These are phyloP conservation scores for Paramecium pentaurelia DNA, from an alignment of 73 alveolate genomes.

Conservation along the genomic window DNA sequence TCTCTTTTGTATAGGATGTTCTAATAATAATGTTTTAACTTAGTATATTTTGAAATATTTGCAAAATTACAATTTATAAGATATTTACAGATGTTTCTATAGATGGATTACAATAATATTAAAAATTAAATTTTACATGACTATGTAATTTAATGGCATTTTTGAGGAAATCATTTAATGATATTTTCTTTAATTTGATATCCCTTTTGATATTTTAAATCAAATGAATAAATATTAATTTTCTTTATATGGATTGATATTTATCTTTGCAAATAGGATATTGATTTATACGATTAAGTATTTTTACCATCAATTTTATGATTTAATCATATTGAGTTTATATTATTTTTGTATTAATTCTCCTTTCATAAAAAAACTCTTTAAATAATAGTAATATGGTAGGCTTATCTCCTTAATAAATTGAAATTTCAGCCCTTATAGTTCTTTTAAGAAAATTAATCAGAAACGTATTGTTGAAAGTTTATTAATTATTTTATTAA, in stretches of 20 bases:
- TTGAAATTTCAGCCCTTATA: not conserved
- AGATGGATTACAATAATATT: not conserved
- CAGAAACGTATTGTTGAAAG: not conserved
- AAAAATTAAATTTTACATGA: not conserved
- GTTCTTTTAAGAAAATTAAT: not conserved
- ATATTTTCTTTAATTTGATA: not conserved
- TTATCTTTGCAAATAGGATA: not conserved
- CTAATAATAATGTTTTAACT: not conserved
- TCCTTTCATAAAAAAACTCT: not conserved
- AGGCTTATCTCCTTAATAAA: not conserved
- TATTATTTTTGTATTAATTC: not conserved
- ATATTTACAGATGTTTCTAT: not conserved
- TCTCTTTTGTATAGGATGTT: not conserved
- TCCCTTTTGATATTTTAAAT: not conserved
- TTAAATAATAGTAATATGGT: not conserved
- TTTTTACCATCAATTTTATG: not conserved
- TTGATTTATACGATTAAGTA: not conserved
- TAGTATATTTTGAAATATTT: not conserved
- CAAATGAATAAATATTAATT: not conserved
- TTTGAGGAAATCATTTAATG: not conserved
- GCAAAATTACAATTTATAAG: not conserved
- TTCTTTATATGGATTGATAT: not conserved
- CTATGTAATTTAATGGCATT: not conserved
- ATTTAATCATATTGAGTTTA: not conserved
- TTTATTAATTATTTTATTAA: not conserved